These are phyloP conservation scores for Athelia sp. DNA, from an alignment of 1,284 basidiomycete species.

Conservation along the genomic window DNA sequence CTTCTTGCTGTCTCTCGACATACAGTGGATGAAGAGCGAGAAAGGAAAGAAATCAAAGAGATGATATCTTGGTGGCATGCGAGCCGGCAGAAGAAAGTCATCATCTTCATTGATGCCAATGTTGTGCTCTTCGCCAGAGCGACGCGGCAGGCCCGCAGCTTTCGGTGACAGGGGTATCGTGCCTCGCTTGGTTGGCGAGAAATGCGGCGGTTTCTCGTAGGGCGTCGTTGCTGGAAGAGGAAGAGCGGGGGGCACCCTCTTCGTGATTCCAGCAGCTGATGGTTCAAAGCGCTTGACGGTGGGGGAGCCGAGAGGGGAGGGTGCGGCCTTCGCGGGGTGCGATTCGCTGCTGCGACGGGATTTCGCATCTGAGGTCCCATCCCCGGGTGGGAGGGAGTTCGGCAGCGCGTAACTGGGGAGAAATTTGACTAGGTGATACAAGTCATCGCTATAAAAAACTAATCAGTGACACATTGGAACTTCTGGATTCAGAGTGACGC, in stretches of 20 bases:
- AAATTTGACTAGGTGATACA: constrained; percentile 64
- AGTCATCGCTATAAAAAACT: constrained; percentile 33
- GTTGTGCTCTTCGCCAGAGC: no score
- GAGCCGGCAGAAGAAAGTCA: constrained; percentile 48
- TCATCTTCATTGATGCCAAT: constrained; percentile 26
- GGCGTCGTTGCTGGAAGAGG: constrained; percentile 8
- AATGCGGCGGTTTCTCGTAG: not conserved
- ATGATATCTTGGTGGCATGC: constrained; percentile 57
- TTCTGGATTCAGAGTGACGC: no score
- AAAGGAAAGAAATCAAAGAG: constrained; percentile 68
- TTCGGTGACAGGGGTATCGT: not conserved
- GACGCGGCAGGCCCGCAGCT: no score
- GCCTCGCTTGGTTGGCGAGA: not conserved
- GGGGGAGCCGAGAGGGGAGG: not conserved
- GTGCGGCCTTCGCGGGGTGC: not conserved
- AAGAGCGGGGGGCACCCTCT: not conserved
- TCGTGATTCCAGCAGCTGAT: not conserved
- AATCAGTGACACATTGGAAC: no score
- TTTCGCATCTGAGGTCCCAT: constrained; percentile 24
- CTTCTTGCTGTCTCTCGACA: constrained; percentile 43
- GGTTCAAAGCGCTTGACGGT: not conserved
- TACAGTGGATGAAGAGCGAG: constrained; percentile 45
- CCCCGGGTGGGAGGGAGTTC: constrained; percentile 41
- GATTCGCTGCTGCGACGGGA: not conserved
- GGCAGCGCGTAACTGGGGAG: constrained; percentile 63